Evolutionary conservation across 306 rosid genomes (phyloP).

Genomic region (Hippophae rhamnoides): DNA sequence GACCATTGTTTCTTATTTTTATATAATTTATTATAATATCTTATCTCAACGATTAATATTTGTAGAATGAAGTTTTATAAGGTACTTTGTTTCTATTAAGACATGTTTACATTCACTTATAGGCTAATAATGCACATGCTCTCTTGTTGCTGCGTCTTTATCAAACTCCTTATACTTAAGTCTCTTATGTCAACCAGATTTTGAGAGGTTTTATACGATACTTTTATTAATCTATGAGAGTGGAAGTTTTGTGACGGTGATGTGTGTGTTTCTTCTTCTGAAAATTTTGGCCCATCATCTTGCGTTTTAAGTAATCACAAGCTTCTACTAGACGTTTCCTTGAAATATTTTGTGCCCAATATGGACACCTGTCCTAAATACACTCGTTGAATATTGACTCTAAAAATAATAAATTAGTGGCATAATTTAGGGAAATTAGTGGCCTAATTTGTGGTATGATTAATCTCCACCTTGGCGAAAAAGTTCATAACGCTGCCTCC

Average conservation of each 20-base stretch:
- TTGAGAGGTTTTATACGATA: constrained; percentile 10
- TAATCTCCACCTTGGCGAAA: too few relatives aligned
- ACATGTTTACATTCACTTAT: constrained; percentile 25
- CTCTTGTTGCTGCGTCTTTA: constrained; percentile 56
- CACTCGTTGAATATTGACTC: too few relatives aligned
- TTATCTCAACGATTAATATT: constrained; percentile 41
- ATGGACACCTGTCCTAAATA: constrained; percentile 27
- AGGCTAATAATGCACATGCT: constrained; percentile 33
- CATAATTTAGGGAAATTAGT: too few relatives aligned
- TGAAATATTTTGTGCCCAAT: constrained; percentile 25
- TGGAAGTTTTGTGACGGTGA: constrained; percentile 13
- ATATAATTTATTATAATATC: neutral
- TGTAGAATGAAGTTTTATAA: constrained; percentile 40
- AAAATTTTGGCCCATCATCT: constrained; percentile 33
- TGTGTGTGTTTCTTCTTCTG: constrained; percentile 3
- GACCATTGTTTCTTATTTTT: too few relatives aligned
- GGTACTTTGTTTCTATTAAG: constrained; percentile 28
- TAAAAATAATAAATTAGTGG: too few relatives aligned
- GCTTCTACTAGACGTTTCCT: constrained; percentile 22
- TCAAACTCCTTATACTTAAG: constrained; percentile 25
- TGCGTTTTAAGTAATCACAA: constrained; percentile 42
- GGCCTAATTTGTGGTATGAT: too few relatives aligned
- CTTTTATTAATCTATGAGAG: constrained; percentile 5
- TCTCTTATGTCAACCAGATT: constrained; percentile 16
- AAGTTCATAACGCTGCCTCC: too few relatives aligned